A percentile compares a stretch with the other conserved stretches of the same genome.
These are phyloP conservation scores for Fusarium xyrophilum DNA, from an alignment of 2,329 filamentous ascomycete genomes.

Conservation along the genomic window DNA sequence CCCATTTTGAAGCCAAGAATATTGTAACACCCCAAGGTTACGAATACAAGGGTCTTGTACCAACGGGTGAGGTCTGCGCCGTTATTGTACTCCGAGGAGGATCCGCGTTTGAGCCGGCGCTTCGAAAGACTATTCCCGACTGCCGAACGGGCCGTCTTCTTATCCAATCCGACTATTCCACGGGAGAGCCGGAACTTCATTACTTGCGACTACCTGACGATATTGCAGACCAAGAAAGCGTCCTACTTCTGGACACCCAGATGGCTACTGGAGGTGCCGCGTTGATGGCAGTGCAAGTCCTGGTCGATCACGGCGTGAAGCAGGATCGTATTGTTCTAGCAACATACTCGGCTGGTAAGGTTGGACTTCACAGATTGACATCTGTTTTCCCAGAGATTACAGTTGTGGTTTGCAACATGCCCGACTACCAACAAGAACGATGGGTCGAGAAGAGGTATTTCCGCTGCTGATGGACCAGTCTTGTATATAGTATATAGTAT, in stretches of 20 bases:
- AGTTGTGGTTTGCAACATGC: constrained; percentile 83
- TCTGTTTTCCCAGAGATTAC: constrained; percentile 88
- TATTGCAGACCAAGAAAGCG: constrained; percentile 76
- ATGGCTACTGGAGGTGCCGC: constrained; percentile 88
- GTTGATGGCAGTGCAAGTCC: constrained; percentile 94
- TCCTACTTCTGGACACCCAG: constrained; percentile 89
- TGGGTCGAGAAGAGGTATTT: constrained; percentile 94
- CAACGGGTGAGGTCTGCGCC: constrained; percentile 78
- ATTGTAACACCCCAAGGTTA: constrained; percentile 76
- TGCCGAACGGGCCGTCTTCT: constrained; percentile 87
- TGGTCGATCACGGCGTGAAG: constrained; percentile 89
- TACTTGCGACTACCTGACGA: constrained; percentile 81
- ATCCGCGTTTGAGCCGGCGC: constrained; percentile 83
- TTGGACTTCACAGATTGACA: constrained; percentile 83
- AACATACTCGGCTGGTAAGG: constrained; percentile 86
- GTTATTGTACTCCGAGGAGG: constrained; percentile 90
- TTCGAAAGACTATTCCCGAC: constrained; percentile 91
- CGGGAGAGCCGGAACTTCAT: constrained; percentile 91
- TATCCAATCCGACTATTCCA: constrained; percentile 86
- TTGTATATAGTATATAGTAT: constrained; percentile 12
- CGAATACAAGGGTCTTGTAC: constrained; percentile 73
- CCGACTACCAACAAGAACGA: constrained; percentile 80
- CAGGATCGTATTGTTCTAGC: constrained; percentile 89
- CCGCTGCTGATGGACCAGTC: constrained; percentile 66
- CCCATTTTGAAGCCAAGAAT: constrained; percentile 68